These are phyloP conservation scores for Pichia sp. DNA, from an alignment of 1,139 yeast genomes.

Conservation along the genomic window DNA sequence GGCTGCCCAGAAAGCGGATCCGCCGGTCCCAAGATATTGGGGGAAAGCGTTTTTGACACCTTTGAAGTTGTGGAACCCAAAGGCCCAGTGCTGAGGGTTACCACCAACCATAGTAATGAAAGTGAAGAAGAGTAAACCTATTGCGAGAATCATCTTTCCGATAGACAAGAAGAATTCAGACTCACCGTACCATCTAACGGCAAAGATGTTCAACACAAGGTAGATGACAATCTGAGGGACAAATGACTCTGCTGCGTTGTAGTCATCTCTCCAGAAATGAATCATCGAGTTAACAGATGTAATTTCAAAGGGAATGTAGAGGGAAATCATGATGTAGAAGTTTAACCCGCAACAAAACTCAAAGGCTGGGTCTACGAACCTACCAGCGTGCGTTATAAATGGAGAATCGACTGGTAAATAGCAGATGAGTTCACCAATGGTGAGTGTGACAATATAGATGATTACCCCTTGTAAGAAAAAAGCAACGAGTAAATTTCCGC, in stretches of 20 bases:
- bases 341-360: slow-evolving; percentile 34
- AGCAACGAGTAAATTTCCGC: slow-evolving; percentile 66
- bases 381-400: slow-evolving; percentile 48
- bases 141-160: slow-evolving; percentile 52
- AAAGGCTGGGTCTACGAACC: slow-evolving; percentile 49
- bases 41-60: slow-evolving; percentile 55
- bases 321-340: slow-evolving; percentile 46
- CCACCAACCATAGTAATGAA: slow-evolving; percentile 52
- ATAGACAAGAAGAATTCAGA: slow-evolving; percentile 60
- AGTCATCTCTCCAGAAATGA: slow-evolving; percentile 50
- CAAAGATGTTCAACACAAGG: slow-evolving; percentile 36
- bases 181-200: slow-evolving; percentile 53
- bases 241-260: slow-evolving; percentile 46
- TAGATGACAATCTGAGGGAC: slow-evolving; percentile 38
- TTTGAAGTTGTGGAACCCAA: slow-evolving; percentile 63
- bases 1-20: slow-evolving; percentile 59
- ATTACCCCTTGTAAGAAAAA: slow-evolving; percentile 49
- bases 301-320: slow-evolving; percentile 49
- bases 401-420: slow-evolving; percentile 49
- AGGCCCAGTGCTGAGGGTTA: slow-evolving; percentile 53
- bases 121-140: slow-evolving; percentile 46
- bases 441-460: slow-evolving; percentile 38
- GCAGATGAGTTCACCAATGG: slow-evolving; percentile 50
- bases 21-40: slow-evolving; percentile 37
- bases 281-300: slow-evolving; percentile 49